Conservation (phyloP, 345 rosid species). For the Excoecaria cochinchinensis region DNA sequence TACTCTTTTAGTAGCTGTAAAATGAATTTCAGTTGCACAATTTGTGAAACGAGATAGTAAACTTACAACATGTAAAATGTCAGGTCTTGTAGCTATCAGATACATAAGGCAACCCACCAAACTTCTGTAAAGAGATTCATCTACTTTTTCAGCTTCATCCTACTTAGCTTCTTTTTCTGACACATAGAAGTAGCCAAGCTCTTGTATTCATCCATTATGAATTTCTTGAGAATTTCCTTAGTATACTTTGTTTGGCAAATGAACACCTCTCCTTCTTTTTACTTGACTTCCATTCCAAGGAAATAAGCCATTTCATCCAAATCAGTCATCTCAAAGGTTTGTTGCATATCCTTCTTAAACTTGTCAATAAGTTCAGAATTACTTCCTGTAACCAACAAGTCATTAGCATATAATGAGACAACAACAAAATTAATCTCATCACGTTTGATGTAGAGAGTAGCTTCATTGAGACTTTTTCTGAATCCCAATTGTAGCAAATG, state of each 20-base stretch:
- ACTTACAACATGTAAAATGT: too few relatives aligned
- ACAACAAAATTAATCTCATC: neutral
- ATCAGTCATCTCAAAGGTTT: neutral
- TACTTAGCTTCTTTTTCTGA: too few relatives aligned
- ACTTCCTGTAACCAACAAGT: neutral
- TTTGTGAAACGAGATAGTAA: too few relatives aligned
- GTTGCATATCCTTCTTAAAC: neutral
- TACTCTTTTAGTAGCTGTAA: too few relatives aligned
- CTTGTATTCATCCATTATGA: neutral
- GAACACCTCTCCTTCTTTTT: neutral
- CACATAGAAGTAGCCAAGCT: neutral
- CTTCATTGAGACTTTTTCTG: too few relatives aligned
- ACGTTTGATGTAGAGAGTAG: too few relatives aligned
- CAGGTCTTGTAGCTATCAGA: too few relatives aligned
- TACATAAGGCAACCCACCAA: too few relatives aligned
- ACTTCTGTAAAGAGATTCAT: too few relatives aligned
- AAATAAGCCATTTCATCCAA: neutral
- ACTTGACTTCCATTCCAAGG: neutral
- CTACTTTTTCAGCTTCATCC: too few relatives aligned
- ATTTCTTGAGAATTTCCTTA: neutral
- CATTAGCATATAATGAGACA: neutral
- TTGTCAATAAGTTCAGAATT: neutral
- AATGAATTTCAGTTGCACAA: too few relatives aligned
- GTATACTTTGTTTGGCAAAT: neutral
- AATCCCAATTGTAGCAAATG: neutral